Evolutionary conservation across 441 rosid genomes (phyloP).

Genomic region (Hypseocharis bilobata): DNA sequence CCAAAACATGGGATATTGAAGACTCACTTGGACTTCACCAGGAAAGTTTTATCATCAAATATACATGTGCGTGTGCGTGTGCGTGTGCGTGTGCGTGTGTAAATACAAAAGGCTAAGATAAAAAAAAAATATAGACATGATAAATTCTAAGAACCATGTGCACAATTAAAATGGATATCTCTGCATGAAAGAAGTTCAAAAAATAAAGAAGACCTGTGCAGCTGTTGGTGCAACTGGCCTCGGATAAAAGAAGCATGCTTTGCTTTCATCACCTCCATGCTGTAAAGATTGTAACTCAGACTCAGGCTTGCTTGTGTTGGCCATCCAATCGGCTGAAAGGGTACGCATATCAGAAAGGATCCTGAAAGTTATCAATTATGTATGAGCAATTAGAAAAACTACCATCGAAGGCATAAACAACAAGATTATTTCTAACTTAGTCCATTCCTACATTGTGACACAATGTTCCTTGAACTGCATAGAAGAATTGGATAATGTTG

Average conservation of each 20-base stretch:
- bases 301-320: slow-evolving; percentile 82
- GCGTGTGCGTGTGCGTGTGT: no score
- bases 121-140: neutral
- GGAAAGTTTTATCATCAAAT: no score
- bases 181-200: slow-evolving; percentile 10
- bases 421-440: no score
- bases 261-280: slow-evolving; percentile 77
- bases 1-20: no score
- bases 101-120: neutral
- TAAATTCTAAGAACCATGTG: neutral
- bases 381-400: slow-evolving; percentile 13
- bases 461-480: no score
- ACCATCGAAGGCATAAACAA: neutral
- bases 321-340: slow-evolving; percentile 99
- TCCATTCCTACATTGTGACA: no score
- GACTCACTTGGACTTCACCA: no score
- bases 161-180: neutral
- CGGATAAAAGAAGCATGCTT: slow-evolving; percentile 74
- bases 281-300: slow-evolving; percentile 60
- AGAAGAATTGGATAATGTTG: no score
- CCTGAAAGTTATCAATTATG: slow-evolving; percentile 46
- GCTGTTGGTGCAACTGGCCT: slow-evolving; percentile 97
- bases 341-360: slow-evolving; percentile 99
- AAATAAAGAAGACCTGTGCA: slow-evolving; percentile 61
- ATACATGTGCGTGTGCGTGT: no score